These are phyloP conservation scores for Juglanconis oblonga DNA, from an alignment of 2,329 filamentous ascomycete species.

Conservation along the genomic window DNA sequence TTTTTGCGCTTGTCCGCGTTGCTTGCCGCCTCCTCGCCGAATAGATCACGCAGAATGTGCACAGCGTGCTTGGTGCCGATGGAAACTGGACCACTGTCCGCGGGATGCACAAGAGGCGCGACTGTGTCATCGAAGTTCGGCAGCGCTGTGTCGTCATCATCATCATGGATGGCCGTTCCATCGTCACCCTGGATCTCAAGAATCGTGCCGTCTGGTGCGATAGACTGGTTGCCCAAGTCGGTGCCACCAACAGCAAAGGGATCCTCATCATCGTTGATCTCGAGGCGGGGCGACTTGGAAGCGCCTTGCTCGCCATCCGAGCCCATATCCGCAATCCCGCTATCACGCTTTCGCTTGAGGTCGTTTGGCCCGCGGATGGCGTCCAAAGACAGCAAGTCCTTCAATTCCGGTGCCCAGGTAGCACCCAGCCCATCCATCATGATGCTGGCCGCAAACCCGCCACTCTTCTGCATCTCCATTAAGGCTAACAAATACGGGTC, in stretches of 20 bases:
- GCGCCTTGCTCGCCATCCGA: conserved; percentile 60
- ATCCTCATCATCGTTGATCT: conserved; percentile 66
- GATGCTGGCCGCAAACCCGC: conserved; percentile 83
- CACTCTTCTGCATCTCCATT: conserved; percentile 87
- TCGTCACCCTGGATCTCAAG: conserved; percentile 64
- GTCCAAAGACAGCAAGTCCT: conserved; percentile 87
- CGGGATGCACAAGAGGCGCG: conserved; percentile 71
- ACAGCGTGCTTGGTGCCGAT: conserved; percentile 93
- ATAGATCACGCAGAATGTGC: conserved; percentile 85
- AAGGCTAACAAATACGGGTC: conserved; percentile 84
- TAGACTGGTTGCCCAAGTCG: conserved; percentile 50
- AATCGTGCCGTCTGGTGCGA: conserved; percentile 59
- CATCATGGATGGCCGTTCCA: conserved; percentile 40
- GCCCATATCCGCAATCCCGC: conserved; percentile 74
- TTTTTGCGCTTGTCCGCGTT: conserved; percentile 72
- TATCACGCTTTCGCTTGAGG: conserved; percentile 91
- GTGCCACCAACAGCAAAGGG: conserved; percentile 44
- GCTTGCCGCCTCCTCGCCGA: conserved; percentile 69
- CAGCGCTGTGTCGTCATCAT: conserved; percentile 45
- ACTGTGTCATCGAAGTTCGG: conserved; percentile 78
- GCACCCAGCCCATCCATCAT: conserved; percentile 76
- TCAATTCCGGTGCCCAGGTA: conserved; percentile 88
- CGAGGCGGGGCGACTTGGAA: conserved; percentile 67
- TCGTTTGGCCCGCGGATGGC: conserved; percentile 73
- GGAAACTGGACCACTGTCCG: conserved; percentile 82